phyloP scores from a whole-genome alignment of 257 asterid species.

The Capsicum rhomboideum region DNA sequence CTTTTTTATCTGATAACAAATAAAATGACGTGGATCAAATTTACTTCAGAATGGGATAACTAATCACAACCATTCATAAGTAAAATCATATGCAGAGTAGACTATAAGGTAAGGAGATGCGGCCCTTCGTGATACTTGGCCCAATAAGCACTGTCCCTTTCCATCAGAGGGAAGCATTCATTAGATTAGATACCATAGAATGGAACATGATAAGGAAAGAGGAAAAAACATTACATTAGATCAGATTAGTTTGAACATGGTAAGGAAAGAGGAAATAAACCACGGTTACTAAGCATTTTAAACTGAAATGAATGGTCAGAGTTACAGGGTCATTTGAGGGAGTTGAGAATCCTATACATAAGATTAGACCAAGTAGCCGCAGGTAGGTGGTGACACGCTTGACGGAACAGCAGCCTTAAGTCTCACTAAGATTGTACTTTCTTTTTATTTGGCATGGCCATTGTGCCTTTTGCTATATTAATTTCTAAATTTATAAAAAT shows the following conservation, averaged over 20 bases:
- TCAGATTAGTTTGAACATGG: neutral
- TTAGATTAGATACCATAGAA: neutral
- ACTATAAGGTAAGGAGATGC: neutral
- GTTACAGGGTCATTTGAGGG: neutral
- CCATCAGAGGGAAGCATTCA: neutral
- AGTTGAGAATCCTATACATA: neutral
- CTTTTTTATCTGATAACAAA: constrained; percentile 42
- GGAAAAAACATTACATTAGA: neutral
- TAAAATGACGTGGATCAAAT: neutral
- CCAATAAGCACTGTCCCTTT: neutral
- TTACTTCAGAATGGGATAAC: neutral
- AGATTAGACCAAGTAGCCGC: neutral
- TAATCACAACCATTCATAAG: neutral
- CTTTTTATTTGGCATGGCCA: neutral
- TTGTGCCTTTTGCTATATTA: neutral
- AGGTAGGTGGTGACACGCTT: neutral
- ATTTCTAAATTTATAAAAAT: neutral
- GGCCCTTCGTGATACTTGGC: neutral
- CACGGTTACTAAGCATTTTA: neutral
- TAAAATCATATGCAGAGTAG: neutral
- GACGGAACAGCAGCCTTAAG: neutral
- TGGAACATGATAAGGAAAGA: neutral
- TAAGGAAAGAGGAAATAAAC: neutral
- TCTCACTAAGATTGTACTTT: neutral
- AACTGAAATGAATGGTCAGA: neutral